A percentile compares a stretch with the other conserved stretches of the same genome.
phyloP scores from a whole-genome alignment of 208 protist species.

The Porcisia hertigi region DNA sequence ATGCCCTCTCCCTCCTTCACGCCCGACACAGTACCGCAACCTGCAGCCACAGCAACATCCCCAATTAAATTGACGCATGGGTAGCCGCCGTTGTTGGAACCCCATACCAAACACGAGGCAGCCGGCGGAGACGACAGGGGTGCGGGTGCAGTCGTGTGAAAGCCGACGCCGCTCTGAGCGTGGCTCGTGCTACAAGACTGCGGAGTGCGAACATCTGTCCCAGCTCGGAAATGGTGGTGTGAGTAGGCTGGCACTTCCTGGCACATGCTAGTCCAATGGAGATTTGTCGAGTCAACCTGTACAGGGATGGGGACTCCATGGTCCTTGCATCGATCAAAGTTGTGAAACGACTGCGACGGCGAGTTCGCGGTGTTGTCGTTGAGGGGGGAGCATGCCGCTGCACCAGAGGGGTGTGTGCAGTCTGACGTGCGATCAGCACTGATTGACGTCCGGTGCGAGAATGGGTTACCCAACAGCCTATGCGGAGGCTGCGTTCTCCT shows the following conservation, averaged over 20 bases:
- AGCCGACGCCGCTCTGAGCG: not conserved
- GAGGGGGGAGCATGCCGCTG: not conserved
- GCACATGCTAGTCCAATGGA: not conserved
- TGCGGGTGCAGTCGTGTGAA: not conserved
- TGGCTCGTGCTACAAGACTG: not conserved
- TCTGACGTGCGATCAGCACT: not conserved
- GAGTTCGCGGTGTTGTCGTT: not conserved
- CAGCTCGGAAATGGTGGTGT: not conserved
- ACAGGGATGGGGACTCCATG: not conserved
- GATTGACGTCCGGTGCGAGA: not conserved
- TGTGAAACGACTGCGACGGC: not conserved
- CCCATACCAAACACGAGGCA: not conserved
- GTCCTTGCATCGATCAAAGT: not conserved
- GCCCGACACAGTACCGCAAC: not conserved
- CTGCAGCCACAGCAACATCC: not conserved
- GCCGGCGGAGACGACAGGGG: not conserved
- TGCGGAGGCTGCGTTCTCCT: not conserved
- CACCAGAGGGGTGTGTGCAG: not conserved
- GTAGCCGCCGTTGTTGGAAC: not conserved
- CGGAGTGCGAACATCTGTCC: not conserved
- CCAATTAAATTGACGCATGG: not conserved
- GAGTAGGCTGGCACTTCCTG: not conserved
- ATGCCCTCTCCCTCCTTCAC: conserved; percentile 10
- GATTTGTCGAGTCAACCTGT: not conserved
- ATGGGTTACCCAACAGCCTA: not conserved